Conservation (phyloP, 495 filamentous ascomycete genomes). For the Emericellopsis terricola region DNA sequence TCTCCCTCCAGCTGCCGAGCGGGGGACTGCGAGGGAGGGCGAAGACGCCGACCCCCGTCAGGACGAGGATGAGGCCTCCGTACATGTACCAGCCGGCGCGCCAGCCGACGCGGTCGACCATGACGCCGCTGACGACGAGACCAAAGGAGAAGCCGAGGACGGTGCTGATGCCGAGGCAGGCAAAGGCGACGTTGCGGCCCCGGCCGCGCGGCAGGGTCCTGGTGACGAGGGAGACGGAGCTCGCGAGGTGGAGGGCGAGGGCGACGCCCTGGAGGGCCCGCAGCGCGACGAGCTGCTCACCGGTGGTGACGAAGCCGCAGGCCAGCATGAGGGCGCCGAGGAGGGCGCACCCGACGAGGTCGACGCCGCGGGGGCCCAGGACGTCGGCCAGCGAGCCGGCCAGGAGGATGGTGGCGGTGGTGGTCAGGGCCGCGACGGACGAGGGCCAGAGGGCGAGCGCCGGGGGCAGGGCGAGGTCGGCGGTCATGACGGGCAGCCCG, state of each 20-base stretch:
- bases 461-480: constrained; percentile 19
- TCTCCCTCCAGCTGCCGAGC: not conserved
- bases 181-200: constrained; percentile 32
- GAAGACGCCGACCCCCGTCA: constrained; percentile 1
- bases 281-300: constrained; percentile 31
- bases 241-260: constrained; percentile 30
- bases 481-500: constrained; percentile 28
- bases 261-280: constrained; percentile 32
- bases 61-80: constrained; percentile 1
- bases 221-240: constrained; percentile 29
- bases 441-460: constrained; percentile 30
- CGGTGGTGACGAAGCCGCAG: constrained; percentile 21
- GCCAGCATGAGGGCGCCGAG: constrained; percentile 24
- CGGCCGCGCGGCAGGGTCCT: constrained; percentile 11
- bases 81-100: constrained; percentile 6
- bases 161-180: constrained; percentile 27
- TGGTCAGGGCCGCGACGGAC: constrained; percentile 24
- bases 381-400: constrained; percentile 34
- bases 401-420: constrained; percentile 26
- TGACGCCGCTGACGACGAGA: constrained; percentile 33
- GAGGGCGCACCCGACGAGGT: constrained; percentile 24
- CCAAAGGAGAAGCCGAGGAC: constrained; percentile 36
- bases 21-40: constrained; percentile 1
- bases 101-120: constrained; percentile 15
- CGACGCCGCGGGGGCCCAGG: constrained; percentile 25